phyloP scores from a whole-genome alignment of 306 rosid genomes.

The Begonia masoniana region DNA sequence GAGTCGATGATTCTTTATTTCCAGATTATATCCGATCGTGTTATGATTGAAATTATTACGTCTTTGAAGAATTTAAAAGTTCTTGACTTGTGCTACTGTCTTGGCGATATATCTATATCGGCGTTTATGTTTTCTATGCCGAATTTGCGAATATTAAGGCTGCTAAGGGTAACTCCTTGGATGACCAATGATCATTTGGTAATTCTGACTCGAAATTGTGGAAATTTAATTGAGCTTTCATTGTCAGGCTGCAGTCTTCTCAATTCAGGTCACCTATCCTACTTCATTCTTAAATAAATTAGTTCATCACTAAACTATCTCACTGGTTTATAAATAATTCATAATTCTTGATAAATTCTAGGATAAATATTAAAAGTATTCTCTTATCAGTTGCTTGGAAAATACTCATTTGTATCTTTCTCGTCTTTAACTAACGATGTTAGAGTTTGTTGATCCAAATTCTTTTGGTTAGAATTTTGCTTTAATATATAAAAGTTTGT shows the following conservation, averaged over 20 bases:
- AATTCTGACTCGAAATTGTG: conserved; percentile 44
- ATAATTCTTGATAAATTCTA: not conserved
- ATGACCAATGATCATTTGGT: conserved; percentile 55
- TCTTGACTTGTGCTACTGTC: conserved; percentile 61
- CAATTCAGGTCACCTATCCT: conserved; percentile 42
- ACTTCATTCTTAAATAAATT: no score
- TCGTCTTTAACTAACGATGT: no score
- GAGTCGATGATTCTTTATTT: conserved; percentile 50
- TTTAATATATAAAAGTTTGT: no score
- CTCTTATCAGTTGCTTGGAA: not conserved
- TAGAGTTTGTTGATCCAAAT: no score
- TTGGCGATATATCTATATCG: conserved; percentile 61
- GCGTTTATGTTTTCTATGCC: conserved; percentile 42
- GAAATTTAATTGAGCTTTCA: conserved; percentile 57
- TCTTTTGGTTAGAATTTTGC: no score
- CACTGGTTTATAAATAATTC: not conserved
- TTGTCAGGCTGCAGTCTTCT: conserved; percentile 56
- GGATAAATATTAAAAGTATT: not conserved
- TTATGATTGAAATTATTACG: conserved; percentile 22
- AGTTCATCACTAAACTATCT: not conserved
- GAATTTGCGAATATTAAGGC: conserved; percentile 49
- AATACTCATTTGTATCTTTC: not conserved
- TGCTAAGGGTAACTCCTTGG: conserved; percentile 75
- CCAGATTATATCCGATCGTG: conserved; percentile 61
- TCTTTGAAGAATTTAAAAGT: conserved; percentile 46